Evolutionary conservation across 2,329 filamentous ascomycete genomes (phyloP).

Genomic region (Hymenoscyphus repandus): DNA sequence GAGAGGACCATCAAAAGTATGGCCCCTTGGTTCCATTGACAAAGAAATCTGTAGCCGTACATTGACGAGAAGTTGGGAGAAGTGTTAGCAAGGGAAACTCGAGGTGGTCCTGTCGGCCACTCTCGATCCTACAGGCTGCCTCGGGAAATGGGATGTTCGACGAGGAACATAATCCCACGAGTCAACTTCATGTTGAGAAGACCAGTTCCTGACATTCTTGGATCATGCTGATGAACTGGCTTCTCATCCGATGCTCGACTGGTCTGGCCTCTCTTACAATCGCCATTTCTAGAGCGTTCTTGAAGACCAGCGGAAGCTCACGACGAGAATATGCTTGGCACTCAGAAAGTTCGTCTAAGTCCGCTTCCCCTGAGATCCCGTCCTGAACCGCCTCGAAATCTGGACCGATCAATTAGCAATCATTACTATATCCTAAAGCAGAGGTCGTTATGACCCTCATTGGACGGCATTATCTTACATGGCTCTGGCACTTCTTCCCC

Average conservation of each 20-base stretch:
- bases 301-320: conserved; percentile 5
- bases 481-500: conserved; percentile 1
- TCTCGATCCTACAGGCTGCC: too few relatives aligned
- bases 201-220: conserved; percentile 2
- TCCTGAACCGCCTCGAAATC: conserved; percentile 4
- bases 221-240: conserved; percentile 2
- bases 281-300: neutral
- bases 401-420: neutral
- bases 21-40: too few relatives aligned
- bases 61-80: too few relatives aligned
- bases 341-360: neutral
- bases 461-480: conserved; percentile 2
- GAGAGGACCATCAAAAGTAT: too few relatives aligned
- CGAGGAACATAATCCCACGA: too few relatives aligned
- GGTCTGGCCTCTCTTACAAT: neutral
- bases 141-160: too few relatives aligned
- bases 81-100: too few relatives aligned
- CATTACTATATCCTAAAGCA: too few relatives aligned
- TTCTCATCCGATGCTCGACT: neutral
- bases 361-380: neutral
- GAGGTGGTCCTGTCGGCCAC: too few relatives aligned
- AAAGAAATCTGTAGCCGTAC: too few relatives aligned
- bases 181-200: neutral
- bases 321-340: conserved; percentile 3
- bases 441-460: neutral